Conservation (phyloP, 805 yeast species). For the Ogataea nonfermentans region DNA sequence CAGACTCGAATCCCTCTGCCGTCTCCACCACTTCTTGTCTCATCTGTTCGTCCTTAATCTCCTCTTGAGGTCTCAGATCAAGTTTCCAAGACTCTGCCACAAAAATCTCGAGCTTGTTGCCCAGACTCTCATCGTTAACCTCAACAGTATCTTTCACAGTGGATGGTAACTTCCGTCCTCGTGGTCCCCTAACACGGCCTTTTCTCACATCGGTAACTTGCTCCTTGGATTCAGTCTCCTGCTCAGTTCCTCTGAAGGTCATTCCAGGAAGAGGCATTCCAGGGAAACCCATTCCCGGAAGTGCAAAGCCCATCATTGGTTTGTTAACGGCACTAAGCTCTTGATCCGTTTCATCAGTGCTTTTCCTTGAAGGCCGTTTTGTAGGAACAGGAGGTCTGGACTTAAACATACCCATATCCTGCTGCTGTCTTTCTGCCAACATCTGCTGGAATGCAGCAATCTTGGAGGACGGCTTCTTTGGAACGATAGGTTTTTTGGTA, state of each 20-base stretch:
- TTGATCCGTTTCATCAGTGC: conserved; percentile 3
- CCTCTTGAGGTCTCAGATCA: conserved; percentile 11
- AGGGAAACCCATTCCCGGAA: conserved; percentile 56
- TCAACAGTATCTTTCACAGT: conserved; percentile 45
- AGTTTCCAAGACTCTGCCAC: conserved; percentile 40
- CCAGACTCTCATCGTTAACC: conserved; percentile 34
- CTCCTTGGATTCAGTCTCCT: conserved; percentile 8
- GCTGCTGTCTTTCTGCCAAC: conserved; percentile 52
- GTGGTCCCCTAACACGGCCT: conserved; percentile 69
- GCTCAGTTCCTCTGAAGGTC: conserved; percentile 1
- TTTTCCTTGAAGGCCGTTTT: conserved; percentile 20
- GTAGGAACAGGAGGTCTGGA: conserved; percentile 24
- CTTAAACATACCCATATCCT: conserved; percentile 30
- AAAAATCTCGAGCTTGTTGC: conserved; percentile 34
- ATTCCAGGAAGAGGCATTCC: conserved; percentile 39
- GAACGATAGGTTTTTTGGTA: conserved; percentile 49
- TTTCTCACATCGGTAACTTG: conserved; percentile 38
- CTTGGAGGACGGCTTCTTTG: conserved; percentile 73
- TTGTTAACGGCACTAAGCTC: conserved; percentile 34
- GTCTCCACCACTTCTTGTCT: neutral
- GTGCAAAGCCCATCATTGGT: conserved; percentile 51
- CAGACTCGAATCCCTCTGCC: too few relatives aligned
- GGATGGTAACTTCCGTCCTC: conserved; percentile 67
- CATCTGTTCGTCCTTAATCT: neutral
- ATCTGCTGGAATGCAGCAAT: conserved; percentile 82